Evolutionary conservation across 1,284 basidiomycete species (phyloP).

Genomic region (Sporisorium graminicola): DNA sequence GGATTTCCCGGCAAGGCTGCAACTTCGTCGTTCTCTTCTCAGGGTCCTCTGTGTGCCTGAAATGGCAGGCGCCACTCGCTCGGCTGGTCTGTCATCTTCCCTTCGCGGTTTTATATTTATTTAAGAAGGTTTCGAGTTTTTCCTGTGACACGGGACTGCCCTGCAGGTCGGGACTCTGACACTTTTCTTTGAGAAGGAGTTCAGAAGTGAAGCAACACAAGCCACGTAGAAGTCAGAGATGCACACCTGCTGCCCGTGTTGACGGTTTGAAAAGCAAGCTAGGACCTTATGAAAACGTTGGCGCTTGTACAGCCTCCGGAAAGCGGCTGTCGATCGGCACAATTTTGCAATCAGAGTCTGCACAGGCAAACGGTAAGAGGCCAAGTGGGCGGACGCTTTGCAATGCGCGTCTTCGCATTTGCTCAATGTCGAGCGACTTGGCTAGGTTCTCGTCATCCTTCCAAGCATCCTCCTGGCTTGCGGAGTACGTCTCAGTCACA

Average conservation of each 20-base stretch:
- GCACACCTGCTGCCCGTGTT: not conserved
- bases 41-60: conserved; percentile 1
- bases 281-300: not conserved
- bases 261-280: not conserved
- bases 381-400: not conserved
- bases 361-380: not conserved
- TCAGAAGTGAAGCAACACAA: not conserved
- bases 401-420: conserved; percentile 7
- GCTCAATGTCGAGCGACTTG: not conserved
- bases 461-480: not conserved
- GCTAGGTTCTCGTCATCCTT: not conserved
- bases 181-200: not conserved
- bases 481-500: not conserved
- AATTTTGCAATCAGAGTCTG: too few species aligned
- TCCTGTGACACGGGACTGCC: conserved; percentile 31
- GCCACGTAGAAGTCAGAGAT: not conserved
- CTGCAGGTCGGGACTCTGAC: conserved; percentile 14
- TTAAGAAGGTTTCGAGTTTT: conserved; percentile 42
- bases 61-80: not conserved
- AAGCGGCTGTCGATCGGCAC: not conserved
- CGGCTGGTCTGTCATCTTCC: not conserved
- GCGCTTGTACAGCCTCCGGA: not conserved
- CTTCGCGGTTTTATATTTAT: not conserved
- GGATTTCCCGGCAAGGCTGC: not conserved
- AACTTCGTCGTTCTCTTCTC: not conserved